Evolutionary conservation across 2,329 filamentous ascomycete genomes (phyloP).

Genomic region (Aspergillus fumigatiaffinis): DNA sequence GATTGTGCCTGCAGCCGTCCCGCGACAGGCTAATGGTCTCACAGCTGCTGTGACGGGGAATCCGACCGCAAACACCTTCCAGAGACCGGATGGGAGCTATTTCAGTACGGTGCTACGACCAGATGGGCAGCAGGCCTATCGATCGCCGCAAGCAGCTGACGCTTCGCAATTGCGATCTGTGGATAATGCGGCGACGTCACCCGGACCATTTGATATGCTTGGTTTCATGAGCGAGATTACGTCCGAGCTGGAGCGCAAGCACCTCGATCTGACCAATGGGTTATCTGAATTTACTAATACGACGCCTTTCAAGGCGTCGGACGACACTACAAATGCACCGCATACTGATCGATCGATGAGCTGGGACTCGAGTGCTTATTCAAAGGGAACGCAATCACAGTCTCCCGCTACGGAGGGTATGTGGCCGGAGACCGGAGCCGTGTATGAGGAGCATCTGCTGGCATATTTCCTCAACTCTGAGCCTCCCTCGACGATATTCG

Average conservation of each 20-base stretch:
- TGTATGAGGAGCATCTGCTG: slow-evolving; percentile 29
- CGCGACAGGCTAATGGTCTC: slow-evolving; percentile 1
- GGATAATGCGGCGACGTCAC: slow-evolving; percentile 11
- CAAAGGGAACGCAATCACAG: background rate
- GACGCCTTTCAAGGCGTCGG: slow-evolving; percentile 1
- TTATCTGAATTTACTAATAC: slow-evolving; percentile 13
- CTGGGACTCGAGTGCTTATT: background rate
- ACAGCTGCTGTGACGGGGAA: background rate
- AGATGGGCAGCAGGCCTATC: slow-evolving; percentile 18
- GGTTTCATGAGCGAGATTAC: slow-evolving; percentile 35
- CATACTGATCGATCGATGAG: background rate
- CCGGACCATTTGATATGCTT: slow-evolving; percentile 32
- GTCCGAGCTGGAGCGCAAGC: slow-evolving; percentile 33
- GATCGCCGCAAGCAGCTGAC: background rate
- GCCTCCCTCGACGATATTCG: slow-evolving; percentile 30
- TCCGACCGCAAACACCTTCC: background rate
- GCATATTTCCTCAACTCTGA: slow-evolving; percentile 25
- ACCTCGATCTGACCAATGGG: slow-evolving; percentile 27
- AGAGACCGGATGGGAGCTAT: slow-evolving; percentile 23
- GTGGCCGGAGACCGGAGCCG: slow-evolving; percentile 17
- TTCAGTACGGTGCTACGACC: slow-evolving; percentile 27
- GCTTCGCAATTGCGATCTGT: background rate
- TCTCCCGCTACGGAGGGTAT: background rate
- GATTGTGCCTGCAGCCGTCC: slow-evolving; percentile 13
- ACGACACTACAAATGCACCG: background rate